These are phyloP conservation scores for Lepidium aucheri DNA, from an alignment of 345 rosid species.

Conservation along the genomic window DNA sequence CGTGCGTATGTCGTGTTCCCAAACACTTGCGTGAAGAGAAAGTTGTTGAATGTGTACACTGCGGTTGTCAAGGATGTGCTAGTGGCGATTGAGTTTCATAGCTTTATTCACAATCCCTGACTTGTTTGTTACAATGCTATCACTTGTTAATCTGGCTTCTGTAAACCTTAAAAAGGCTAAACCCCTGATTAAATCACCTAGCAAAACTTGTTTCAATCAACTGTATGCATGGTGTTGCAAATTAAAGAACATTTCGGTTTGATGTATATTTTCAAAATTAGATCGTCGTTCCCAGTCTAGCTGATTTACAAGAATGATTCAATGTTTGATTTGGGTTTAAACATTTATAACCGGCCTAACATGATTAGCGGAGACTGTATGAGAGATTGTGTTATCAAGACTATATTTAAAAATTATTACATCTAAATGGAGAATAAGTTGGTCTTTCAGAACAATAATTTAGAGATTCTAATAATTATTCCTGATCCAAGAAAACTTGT, in stretches of 20 bases:
- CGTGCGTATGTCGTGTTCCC: slow-evolving; percentile 78
- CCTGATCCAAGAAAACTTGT: background rate
- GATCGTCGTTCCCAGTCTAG: background rate
- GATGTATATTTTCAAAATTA: background rate
- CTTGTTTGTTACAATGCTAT: background rate
- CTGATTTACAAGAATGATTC: background rate
- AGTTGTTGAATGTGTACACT: slow-evolving; percentile 73
- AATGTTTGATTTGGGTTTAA: background rate
- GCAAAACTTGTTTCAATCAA: background rate
- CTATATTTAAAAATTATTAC: no score
- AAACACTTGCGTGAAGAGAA: slow-evolving; percentile 78
- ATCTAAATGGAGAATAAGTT: background rate
- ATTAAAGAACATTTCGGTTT: background rate
- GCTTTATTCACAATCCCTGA: background rate
- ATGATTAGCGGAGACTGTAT: no score
- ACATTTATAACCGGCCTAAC: background rate
- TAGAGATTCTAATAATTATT: no score
- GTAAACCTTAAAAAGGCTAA: background rate
- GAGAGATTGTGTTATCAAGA: no score
- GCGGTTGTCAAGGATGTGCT: slow-evolving; percentile 79
- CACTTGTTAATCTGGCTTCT: slow-evolving; percentile 1
- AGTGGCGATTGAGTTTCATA: slow-evolving; percentile 48
- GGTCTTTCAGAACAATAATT: background rate
- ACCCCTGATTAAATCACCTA: background rate
- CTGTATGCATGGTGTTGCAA: background rate